Percentiles rank a stretch among this genome's conserved stretches.
These are phyloP conservation scores for Magnaporthiopsis incrustans DNA, from an alignment of 2,329 filamentous ascomycete species.

Conservation along the genomic window DNA sequence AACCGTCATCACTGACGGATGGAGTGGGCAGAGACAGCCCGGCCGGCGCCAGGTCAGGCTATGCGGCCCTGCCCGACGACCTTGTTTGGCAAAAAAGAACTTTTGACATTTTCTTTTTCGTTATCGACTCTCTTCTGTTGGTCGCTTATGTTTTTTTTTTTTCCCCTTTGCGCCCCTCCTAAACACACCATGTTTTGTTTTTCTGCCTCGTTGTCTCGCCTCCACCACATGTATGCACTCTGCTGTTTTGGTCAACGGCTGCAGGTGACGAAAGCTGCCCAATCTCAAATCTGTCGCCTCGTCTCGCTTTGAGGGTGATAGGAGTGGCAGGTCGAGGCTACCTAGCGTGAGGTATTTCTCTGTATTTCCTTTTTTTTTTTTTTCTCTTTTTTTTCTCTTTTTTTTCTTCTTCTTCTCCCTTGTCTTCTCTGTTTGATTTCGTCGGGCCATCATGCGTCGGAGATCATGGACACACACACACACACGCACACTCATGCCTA, in stretches of 20 bases:
- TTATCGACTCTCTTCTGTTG: not conserved
- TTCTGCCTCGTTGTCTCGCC: not conserved
- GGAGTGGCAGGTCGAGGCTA: not conserved
- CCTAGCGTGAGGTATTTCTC: constrained; percentile 3
- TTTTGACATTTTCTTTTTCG: not conserved
- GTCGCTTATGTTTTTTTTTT: not conserved
- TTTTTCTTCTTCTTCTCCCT: not conserved
- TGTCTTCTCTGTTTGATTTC: not conserved
- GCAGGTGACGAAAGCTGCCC: not conserved
- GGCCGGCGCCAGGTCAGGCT: not conserved
- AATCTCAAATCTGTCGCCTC: not conserved
- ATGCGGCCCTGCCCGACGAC: not conserved
- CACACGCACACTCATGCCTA: too few species aligned
- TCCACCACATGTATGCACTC: not conserved
- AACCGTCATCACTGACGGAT: not conserved
- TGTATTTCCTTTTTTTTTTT: constrained; percentile 2
- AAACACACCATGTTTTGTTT: not conserved
- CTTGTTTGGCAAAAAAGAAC: not conserved
- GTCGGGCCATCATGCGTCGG: not conserved
- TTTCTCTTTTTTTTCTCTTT: not conserved
- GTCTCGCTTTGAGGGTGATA: not conserved
- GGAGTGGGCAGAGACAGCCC: not conserved
- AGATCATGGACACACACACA: not conserved
- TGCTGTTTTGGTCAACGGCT: too few species aligned
- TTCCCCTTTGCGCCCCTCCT: too few species aligned